Percentiles rank a stretch among this genome's conserved stretches.
These are phyloP conservation scores for Ephemerocybe angulata DNA, from an alignment of 768 basidiomycete genomes.

Conservation along the genomic window DNA sequence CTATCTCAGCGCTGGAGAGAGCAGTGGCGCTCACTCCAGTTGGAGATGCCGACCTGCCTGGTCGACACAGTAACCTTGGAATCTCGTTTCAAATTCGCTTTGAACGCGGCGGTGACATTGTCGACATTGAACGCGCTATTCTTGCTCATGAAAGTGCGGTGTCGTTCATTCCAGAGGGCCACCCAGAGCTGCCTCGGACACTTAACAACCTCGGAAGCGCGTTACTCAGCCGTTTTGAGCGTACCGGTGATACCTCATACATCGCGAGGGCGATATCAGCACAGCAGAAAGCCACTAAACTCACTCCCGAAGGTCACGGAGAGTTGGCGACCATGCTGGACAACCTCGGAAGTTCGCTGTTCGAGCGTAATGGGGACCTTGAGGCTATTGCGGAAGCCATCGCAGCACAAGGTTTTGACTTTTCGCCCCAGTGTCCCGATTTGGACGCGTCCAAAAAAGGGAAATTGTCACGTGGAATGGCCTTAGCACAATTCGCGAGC, in stretches of 20 bases:
- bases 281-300: slow-evolving; percentile 8
- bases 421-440: no score
- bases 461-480: no score
- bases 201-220: slow-evolving; percentile 12
- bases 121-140: slow-evolving; percentile 14
- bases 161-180: slow-evolving; percentile 4
- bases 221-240: slow-evolving; percentile 10
- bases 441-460: no score
- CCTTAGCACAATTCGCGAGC: no score
- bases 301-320: slow-evolving; percentile 15
- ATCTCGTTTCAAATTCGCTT: slow-evolving; percentile 8
- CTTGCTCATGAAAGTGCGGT: slow-evolving; percentile 6
- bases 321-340: neutral
- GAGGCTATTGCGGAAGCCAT: neutral
- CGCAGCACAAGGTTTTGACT: neutral
- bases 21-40: slow-evolving; percentile 1
- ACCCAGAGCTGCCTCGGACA: slow-evolving; percentile 1
- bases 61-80: slow-evolving; percentile 8
- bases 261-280: slow-evolving; percentile 8
- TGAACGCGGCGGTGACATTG: slow-evolving; percentile 1
- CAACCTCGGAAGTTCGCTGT: neutral
- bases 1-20: neutral
- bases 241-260: slow-evolving; percentile 6
- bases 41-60: slow-evolving; percentile 2
- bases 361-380: neutral